Base-by-base conservation (phyloP, 1,139 yeast species). In the Hansenula anomala region DNA sequence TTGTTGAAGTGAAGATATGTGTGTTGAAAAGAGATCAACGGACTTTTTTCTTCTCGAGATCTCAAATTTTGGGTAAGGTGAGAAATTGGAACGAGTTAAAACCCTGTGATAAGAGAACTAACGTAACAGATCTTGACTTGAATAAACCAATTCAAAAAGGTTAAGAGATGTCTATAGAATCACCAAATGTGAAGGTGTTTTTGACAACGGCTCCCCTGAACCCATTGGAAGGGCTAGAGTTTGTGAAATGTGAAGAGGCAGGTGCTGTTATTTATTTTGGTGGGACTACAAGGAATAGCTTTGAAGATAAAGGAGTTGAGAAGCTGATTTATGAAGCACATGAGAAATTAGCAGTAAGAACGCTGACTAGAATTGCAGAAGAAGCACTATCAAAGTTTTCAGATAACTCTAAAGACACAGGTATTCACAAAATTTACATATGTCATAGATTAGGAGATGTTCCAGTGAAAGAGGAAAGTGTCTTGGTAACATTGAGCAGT, bases 201-300 rank as follows among this genome's bases (percentile, higher is more conserved):
- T 14, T 30, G 13, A 20, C 32, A n/a, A 3, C 11, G 4, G 4
- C n/a, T 6, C 9, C 7, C 6, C 12, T 30, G 20, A 8, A 14
- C 11, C 33, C 33, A 10, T 2, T 12, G 11, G 51, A 52, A 20
- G 48, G 53, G 16, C 33, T 59, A 4, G 51, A 56, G 7, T 63
- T 58, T 43, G 66, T 58, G 14, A 57, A 55, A 36, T 40, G 52
- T 6, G 55, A 59, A 10, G 45, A 51, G 13, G 71, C 75, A 0
- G 78, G 78, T 2, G 78, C 76, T 0, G 60, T 69, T 4, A 66
- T 72, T 9, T 58, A 61, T 34, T 72, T 72, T 55, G 71, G 69
- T 6, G 78, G 78, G 1, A 68, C 67, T 8, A 72, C 78, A 10
- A 55, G 78, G 38, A 66, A 69, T 49, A 53, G 54, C 19, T 65